Evolutionary conservation across 2,329 filamentous ascomycete species (phyloP).

Genomic region (Alternaria consortialis): DNA sequence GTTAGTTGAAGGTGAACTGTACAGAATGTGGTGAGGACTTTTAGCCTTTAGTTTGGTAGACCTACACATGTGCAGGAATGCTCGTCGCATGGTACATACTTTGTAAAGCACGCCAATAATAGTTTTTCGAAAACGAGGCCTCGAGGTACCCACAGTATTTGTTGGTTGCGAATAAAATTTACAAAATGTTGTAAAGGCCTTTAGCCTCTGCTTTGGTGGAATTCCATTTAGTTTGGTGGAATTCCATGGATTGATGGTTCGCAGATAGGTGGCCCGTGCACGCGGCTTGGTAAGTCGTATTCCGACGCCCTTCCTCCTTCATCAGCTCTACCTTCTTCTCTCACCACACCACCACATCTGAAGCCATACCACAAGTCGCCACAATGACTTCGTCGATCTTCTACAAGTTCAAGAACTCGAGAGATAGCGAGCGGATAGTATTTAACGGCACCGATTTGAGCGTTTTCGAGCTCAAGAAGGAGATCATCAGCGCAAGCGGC

Average conservation of each 20-base stretch:
- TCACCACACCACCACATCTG: constrained; percentile 13
- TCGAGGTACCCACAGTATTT: no score
- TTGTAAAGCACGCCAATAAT: no score
- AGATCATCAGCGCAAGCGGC: constrained; percentile 94
- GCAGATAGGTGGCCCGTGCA: constrained; percentile 3
- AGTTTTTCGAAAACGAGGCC: no score
- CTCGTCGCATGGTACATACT: no score
- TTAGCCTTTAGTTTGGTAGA: no score
- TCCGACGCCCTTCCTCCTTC: constrained; percentile 5
- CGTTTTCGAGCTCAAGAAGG: constrained; percentile 97
- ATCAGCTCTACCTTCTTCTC: constrained; percentile 15
- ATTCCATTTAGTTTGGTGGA: not conserved
- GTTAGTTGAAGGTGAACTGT: no score
- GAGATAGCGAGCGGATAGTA: constrained; percentile 90
- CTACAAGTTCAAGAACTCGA: constrained; percentile 99
- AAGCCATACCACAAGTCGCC: constrained; percentile 20
- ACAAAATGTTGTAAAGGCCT: not conserved
- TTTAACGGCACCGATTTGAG: constrained; percentile 98
- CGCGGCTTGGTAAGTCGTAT: not conserved
- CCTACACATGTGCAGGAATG: no score
- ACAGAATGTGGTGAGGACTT: no score
- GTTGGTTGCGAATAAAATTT: no score
- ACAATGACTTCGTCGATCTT: constrained; percentile 97
- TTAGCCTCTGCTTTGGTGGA: not conserved
- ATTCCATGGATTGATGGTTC: not conserved